A percentile compares a stretch with the other conserved stretches of the same genome.
phyloP scores from a whole-genome alignment of 495 filamentous ascomycete species.

The Amniculicola lignicola region DNA sequence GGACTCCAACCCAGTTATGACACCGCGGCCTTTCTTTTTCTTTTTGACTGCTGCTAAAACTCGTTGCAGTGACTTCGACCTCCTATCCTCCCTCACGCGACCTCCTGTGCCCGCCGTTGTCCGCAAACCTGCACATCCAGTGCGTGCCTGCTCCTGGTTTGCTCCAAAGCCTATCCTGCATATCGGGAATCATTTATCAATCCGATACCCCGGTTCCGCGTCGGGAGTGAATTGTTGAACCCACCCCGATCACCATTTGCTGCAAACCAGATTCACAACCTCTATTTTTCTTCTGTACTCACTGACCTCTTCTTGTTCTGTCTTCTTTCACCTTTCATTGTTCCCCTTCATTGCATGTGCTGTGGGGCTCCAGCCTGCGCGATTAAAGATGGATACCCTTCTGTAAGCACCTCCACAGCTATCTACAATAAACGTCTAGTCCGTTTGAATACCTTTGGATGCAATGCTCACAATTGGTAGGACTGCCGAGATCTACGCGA shows the following conservation, averaged over 20 bases:
- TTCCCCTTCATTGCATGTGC: not conserved
- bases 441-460: not conserved
- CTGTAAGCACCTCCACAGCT: constrained; percentile 70
- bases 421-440: too few species aligned
- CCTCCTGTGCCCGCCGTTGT: not conserved
- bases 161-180: not conserved
- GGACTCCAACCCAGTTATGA: constrained; percentile 6
- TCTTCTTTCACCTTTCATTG: not conserved
- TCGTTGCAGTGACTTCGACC: not conserved
- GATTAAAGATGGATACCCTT: constrained; percentile 66
- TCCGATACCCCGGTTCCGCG: constrained; percentile 21
- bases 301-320: not conserved
- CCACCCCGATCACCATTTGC: not conserved
- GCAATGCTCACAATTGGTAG: constrained; percentile 40
- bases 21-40: constrained; percentile 24
- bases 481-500: constrained; percentile 83
- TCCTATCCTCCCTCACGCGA: constrained; percentile 13
- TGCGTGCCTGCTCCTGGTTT: constrained; percentile 3
- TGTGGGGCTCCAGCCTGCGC: not conserved
- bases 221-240: constrained; percentile 21
- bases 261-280: not conserved
- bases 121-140: not conserved
- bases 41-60: not conserved
- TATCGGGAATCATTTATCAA: constrained; percentile 9
- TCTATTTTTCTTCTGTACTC: not conserved